These are phyloP conservation scores for Microcera coccophila DNA, from an alignment of 2,329 filamentous ascomycete genomes.

Conservation along the genomic window DNA sequence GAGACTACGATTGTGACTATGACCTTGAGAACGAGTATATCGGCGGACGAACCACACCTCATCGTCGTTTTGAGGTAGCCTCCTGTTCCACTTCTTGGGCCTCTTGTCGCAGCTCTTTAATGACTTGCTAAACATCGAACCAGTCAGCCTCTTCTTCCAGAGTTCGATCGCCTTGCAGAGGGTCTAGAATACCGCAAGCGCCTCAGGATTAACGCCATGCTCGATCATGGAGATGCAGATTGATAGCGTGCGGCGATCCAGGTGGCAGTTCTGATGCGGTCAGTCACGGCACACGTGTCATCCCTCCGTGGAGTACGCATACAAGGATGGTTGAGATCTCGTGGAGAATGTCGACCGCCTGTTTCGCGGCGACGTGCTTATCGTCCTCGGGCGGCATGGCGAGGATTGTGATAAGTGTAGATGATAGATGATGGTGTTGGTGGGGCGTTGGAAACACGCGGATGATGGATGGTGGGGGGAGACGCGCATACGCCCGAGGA, in stretches of 20 bases:
- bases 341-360: constrained; percentile 77
- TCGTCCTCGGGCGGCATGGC: constrained; percentile 48
- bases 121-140: constrained; percentile 45
- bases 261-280: constrained; percentile 73
- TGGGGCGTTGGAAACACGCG: not conserved
- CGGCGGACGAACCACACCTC: no score
- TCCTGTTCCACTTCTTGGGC: constrained; percentile 48
- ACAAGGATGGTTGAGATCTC: constrained; percentile 89
- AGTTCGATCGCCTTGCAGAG: not conserved
- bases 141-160: not conserved
- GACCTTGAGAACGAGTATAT: no score
- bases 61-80: constrained; percentile 27
- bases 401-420: constrained; percentile 12
- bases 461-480: not conserved
- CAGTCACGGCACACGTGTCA: constrained; percentile 7
- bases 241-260: constrained; percentile 85
- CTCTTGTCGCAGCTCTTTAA: constrained; percentile 57
- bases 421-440: constrained; percentile 1
- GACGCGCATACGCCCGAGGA: no score
- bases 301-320: constrained; percentile 12
- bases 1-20: no score
- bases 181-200: constrained; percentile 69
- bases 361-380: constrained; percentile 73
- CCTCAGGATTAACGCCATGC: constrained; percentile 94
- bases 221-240: constrained; percentile 97